These are phyloP conservation scores for Apostasia shenzhenica DNA, from an alignment of 106 monocot species.

Conservation along the genomic window DNA sequence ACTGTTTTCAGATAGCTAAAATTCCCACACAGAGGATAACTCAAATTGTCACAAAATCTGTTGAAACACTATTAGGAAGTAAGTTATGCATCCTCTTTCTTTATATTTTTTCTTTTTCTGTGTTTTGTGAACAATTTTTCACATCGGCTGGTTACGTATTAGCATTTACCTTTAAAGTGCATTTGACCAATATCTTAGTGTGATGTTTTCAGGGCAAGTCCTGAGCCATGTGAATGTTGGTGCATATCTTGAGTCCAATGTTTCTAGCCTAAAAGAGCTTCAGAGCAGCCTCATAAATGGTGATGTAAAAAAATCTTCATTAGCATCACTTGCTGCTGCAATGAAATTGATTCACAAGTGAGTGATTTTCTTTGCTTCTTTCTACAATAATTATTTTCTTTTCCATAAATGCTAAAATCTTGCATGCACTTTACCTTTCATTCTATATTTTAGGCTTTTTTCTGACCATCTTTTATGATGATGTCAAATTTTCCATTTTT, in stretches of 20 bases:
- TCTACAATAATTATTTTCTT: not conserved
- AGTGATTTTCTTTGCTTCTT: constrained; percentile 8
- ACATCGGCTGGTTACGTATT: not conserved
- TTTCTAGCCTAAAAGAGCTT: constrained; percentile 58
- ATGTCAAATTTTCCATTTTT: no score
- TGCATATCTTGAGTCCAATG: constrained; percentile 59
- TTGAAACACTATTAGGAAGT: constrained; percentile 94
- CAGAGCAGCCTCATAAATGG: constrained; percentile 30
- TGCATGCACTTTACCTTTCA: no score
- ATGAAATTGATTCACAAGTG: constrained; percentile 60
- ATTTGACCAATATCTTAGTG: constrained; percentile 1
- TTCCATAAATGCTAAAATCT: not conserved
- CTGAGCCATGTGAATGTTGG: constrained; percentile 69
- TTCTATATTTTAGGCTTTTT: no score
- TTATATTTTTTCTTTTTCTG: constrained; percentile 5
- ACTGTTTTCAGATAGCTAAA: constrained; percentile 71
- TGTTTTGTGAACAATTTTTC: not conserved
- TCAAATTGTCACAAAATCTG: constrained; percentile 67
- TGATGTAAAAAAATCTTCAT: constrained; percentile 33
- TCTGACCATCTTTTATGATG: no score
- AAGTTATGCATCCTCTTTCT: constrained; percentile 19
- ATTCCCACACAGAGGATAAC: constrained; percentile 35
- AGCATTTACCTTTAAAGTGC: not conserved
- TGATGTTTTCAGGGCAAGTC: constrained; percentile 58
- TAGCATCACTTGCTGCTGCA: constrained; percentile 60